A percentile compares a stretch with the other conserved stretches of the same genome.
phyloP scores from a whole-genome alignment of 805 yeast genomes.

The Yarrowia sp. region DNA sequence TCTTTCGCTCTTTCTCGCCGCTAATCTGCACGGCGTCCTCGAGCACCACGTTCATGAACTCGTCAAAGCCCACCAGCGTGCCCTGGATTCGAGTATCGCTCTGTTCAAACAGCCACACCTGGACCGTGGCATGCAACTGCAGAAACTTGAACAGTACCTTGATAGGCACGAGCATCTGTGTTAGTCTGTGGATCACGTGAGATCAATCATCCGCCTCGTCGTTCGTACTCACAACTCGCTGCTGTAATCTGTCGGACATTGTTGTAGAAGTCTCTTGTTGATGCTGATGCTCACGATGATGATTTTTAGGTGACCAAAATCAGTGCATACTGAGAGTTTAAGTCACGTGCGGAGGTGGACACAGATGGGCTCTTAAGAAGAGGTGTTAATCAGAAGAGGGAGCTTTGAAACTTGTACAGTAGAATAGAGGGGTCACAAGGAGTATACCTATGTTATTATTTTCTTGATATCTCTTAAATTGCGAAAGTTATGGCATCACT shows the following conservation, averaged over 20 bases:
- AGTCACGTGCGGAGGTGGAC: constrained; percentile 14
- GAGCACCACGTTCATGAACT: constrained; percentile 86
- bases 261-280: constrained; percentile 5
- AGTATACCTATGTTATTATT: too few relatives aligned
- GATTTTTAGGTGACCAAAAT: constrained; percentile 9
- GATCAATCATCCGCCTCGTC: background rate
- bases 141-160: constrained; percentile 85
- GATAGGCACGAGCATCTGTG: constrained; percentile 82
- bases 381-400: too few relatives aligned
- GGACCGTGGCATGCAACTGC: constrained; percentile 80
- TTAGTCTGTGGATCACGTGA: constrained; percentile 22
- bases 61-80: constrained; percentile 89
- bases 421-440: too few relatives aligned
- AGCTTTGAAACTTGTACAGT: background rate
- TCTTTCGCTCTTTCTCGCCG: constrained; percentile 56
- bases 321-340: constrained; percentile 18
- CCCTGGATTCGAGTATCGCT: constrained; percentile 80
- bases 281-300: constrained; percentile 26
- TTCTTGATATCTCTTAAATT: too few relatives aligned
- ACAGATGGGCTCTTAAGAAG: background rate
- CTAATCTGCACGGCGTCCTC: constrained; percentile 70
- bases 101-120: constrained; percentile 91
- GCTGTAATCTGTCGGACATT: constrained; percentile 34
- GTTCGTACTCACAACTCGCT: constrained; percentile 34
- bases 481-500: too few relatives aligned